These are phyloP conservation scores for Aspergillus leporis DNA, from an alignment of 495 filamentous ascomycete genomes.

Conservation along the genomic window DNA sequence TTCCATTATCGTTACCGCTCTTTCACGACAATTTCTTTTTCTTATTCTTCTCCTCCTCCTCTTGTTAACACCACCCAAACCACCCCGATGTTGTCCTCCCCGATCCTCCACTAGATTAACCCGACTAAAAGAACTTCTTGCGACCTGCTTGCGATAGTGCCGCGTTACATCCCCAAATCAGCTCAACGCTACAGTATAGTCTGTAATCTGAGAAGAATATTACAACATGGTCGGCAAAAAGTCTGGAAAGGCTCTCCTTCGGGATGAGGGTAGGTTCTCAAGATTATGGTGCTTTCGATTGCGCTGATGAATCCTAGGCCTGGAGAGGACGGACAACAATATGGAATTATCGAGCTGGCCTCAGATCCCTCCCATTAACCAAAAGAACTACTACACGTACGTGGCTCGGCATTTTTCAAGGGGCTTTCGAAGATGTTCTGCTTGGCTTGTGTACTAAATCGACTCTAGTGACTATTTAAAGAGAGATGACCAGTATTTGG, in stretches of 20 bases:
- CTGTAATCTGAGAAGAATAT: not conserved
- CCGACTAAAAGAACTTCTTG: not conserved
- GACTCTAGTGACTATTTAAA: conserved; percentile 85
- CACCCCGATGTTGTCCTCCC: not conserved
- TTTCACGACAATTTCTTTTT: not conserved
- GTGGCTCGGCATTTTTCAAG: conserved; percentile 28
- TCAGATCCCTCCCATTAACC: conserved; percentile 87
- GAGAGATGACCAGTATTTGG: conserved; percentile 92
- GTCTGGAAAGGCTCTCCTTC: conserved; percentile 61
- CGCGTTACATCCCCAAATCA: not conserved
- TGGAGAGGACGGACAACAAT: conserved; percentile 95
- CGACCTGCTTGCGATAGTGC: not conserved
- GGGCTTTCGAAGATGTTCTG: not conserved
- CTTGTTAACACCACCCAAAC: not conserved
- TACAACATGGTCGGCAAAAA: conserved; percentile 64
- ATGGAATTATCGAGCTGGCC: conserved; percentile 95
- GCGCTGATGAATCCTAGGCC: conserved; percentile 53
- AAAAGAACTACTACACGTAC: conserved; percentile 99
- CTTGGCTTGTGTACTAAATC: not conserved
- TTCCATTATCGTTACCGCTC: not conserved
- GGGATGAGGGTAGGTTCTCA: conserved; percentile 57
- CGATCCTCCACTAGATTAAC: not conserved
- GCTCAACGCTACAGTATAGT: not conserved
- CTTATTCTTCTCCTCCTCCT: not conserved
- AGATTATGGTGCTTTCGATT: not conserved